Conservation (phyloP, 306 rosid species). For the Cicer yamashitae region DNA sequence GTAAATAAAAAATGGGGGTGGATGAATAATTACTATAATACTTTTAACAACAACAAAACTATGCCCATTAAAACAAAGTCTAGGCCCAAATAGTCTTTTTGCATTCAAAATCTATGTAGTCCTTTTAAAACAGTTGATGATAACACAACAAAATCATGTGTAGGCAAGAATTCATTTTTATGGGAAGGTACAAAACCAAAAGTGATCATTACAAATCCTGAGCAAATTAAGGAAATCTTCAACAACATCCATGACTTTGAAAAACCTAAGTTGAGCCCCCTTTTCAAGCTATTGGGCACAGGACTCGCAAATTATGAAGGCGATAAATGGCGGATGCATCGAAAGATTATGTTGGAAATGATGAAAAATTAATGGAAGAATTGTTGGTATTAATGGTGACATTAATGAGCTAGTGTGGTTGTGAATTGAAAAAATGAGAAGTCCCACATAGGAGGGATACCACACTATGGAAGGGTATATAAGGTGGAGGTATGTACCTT, state of each 20-base stretch:
- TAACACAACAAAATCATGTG: slow-evolving; percentile 1
- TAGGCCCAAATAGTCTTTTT: too few species aligned
- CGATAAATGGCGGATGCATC: slow-evolving; percentile 57
- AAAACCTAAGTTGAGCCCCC: slow-evolving; percentile 44
- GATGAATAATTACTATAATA: too few species aligned
- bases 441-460: too few species aligned
- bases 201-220: slow-evolving; percentile 52
- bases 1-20: too few species aligned
- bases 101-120: not conserved
- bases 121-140: not conserved
- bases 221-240: slow-evolving; percentile 48
- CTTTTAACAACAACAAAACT: too few species aligned
- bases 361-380: too few species aligned
- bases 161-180: slow-evolving; percentile 20
- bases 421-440: too few species aligned
- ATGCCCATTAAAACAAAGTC: too few species aligned
- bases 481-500: too few species aligned
- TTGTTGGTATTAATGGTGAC: too few species aligned
- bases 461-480: too few species aligned
- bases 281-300: slow-evolving; percentile 11
- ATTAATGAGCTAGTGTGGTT: too few species aligned
- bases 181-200: slow-evolving; percentile 52
- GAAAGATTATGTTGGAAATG: slow-evolving; percentile 58
- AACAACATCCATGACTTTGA: slow-evolving; percentile 25
- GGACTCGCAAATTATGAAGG: slow-evolving; percentile 46